These are phyloP conservation scores for Fusarium fujikuroi DNA, from an alignment of 2,329 filamentous ascomycete genomes.

Conservation along the genomic window DNA sequence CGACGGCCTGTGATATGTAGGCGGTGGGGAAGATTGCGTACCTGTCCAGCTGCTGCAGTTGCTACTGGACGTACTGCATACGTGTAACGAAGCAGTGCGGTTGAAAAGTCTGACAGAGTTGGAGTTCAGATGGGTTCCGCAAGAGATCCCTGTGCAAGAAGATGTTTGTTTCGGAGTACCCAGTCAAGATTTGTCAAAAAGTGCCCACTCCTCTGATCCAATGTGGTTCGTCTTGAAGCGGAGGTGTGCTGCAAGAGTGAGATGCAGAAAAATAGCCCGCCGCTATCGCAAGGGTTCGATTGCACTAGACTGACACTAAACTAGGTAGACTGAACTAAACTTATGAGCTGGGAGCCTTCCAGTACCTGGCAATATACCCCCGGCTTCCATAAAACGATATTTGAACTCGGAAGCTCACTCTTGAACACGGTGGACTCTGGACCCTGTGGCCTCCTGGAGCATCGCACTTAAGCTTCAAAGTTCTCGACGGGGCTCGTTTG, in stretches of 20 bases:
- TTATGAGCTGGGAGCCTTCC: constrained; percentile 3
- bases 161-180: not conserved
- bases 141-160: constrained; percentile 16
- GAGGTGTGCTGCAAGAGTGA: constrained; percentile 36
- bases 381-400: not conserved
- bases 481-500: constrained; percentile 15
- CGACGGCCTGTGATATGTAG: constrained; percentile 37
- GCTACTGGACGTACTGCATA: not conserved
- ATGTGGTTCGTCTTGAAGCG: constrained; percentile 7
- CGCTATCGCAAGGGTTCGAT: constrained; percentile 9
- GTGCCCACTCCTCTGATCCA: constrained; percentile 2
- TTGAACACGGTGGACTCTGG: not conserved
- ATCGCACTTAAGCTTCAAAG: not conserved
- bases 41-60: not conserved
- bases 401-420: not conserved
- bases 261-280: constrained; percentile 30
- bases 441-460: not conserved
- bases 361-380: not conserved
- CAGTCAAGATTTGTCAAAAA: constrained; percentile 20
- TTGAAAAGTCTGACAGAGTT: constrained; percentile 16
- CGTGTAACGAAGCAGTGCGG: constrained; percentile 5
- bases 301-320: not conserved
- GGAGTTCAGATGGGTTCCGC: constrained; percentile 29
- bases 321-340: not conserved
- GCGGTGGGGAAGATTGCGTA: constrained; percentile 32